Evolutionary conservation across 345 rosid species (phyloP).

Genomic region (Carallia pectinifolia): DNA sequence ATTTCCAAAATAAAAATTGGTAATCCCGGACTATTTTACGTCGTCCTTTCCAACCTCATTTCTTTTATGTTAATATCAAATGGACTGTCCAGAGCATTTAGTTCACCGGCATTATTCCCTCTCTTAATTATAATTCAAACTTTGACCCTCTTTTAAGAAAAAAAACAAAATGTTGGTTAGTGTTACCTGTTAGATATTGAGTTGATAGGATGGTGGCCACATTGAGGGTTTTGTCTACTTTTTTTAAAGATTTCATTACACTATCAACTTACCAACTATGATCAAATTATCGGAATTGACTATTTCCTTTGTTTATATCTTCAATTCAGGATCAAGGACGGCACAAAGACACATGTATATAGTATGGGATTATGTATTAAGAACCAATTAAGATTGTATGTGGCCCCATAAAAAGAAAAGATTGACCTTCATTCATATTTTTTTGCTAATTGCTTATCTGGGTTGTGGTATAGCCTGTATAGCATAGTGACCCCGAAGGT

Average conservation of each 20-base stretch:
- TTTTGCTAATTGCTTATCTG: background rate
- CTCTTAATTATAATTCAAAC: too few relatives aligned
- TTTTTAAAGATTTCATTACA: background rate
- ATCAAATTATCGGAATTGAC: background rate
- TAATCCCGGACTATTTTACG: background rate
- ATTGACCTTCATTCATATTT: background rate
- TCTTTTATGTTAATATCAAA: background rate
- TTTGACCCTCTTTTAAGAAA: too few relatives aligned
- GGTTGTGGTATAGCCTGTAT: background rate
- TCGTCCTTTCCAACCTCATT: background rate
- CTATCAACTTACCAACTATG: conserved; percentile 12
- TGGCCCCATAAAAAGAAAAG: too few relatives aligned
- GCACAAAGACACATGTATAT: background rate
- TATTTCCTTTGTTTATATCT: background rate
- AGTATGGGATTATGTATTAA: background rate
- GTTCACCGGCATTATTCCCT: too few relatives aligned
- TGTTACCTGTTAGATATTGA: background rate
- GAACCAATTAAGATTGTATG: background rate
- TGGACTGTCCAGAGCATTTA: too few relatives aligned
- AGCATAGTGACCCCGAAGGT: too few relatives aligned
- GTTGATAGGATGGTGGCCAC: background rate
- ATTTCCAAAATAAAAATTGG: background rate
- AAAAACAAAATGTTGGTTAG: background rate
- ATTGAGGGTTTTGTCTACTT: background rate
- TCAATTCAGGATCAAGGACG: background rate